These are phyloP conservation scores for Trichophyton simii DNA, from an alignment of 2,329 filamentous ascomycete genomes.

Conservation along the genomic window DNA sequence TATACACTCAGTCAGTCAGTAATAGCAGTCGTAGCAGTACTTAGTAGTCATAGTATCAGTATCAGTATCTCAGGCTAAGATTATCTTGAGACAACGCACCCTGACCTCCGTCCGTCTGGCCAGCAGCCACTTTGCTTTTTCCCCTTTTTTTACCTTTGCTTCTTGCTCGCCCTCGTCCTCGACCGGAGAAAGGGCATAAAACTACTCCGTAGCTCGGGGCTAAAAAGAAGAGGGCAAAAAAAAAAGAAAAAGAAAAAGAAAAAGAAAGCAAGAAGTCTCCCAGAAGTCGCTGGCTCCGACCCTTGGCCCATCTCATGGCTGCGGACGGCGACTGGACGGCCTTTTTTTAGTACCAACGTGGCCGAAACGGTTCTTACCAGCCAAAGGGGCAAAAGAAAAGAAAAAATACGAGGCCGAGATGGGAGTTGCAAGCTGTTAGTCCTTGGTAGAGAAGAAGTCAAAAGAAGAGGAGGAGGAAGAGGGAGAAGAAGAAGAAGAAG, in stretches of 20 bases:
- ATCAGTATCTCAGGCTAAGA: not conserved
- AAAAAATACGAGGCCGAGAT: not conserved
- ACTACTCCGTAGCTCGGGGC: not conserved
- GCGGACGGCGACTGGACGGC: not conserved
- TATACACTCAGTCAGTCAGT: not conserved
- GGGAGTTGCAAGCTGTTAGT: not conserved
- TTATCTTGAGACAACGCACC: not conserved
- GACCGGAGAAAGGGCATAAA: not conserved
- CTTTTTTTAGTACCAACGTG: slow-evolving; percentile 5
- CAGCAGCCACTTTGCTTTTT: not conserved
- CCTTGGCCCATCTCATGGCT: not conserved
- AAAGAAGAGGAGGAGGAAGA: no score
- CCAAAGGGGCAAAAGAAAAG: not conserved
- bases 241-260: no score
- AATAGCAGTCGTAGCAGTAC: no score
- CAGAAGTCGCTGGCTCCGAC: not conserved
- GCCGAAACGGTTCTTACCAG: not conserved
- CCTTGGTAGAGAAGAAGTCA: not conserved
- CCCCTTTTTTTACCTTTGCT: not conserved
- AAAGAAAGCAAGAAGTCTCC: no score
- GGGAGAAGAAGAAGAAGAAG: not conserved
- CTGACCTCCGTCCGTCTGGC: not conserved
- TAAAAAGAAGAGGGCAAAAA: no score
- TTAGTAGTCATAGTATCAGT: no score
- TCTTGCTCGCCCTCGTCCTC: not conserved